A percentile compares a stretch with the other conserved stretches of the same genome.
phyloP scores from a whole-genome alignment of 1,139 yeast genomes.

The Diutina sp. region DNA sequence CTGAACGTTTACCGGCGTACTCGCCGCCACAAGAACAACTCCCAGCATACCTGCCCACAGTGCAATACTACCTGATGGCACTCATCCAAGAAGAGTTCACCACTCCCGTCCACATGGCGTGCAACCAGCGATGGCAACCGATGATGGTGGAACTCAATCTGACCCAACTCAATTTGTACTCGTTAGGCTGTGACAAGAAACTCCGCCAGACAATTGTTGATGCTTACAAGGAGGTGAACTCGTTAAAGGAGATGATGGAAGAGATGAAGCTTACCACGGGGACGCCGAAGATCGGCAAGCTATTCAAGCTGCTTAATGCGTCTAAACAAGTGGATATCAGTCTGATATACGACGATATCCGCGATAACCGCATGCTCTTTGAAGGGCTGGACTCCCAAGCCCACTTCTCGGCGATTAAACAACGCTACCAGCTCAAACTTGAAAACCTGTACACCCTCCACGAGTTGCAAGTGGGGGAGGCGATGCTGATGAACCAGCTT shows the following conservation, averaged over 20 bases:
- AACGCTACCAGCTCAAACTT: conserved; percentile 13
- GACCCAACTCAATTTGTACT: conserved; percentile 38
- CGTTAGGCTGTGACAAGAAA: conserved; percentile 13
- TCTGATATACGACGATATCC: conserved; percentile 9
- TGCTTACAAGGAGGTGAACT: conserved; percentile 18
- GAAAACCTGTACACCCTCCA: conserved; percentile 19
- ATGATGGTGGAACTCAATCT: conserved; percentile 43
- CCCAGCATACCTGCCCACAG: neutral
- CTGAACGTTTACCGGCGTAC: neutral
- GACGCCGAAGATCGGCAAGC: conserved; percentile 7
- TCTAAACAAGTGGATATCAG: neutral
- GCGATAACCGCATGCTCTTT: conserved; percentile 21
- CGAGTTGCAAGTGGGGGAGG: conserved; percentile 23
- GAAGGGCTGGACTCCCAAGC: conserved; percentile 18
- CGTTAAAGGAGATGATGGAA: conserved; percentile 8
- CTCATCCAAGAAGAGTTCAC: neutral
- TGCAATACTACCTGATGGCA: neutral
- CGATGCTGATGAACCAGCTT: conserved; percentile 21
- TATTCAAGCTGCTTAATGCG: conserved; percentile 7
- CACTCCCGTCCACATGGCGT: neutral
- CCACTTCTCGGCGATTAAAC: conserved; percentile 9
- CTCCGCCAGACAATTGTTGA: conserved; percentile 15
- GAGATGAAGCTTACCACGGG: neutral
- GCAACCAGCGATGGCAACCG: conserved; percentile 9
- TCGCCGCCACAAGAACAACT: neutral